phyloP scores from a whole-genome alignment of 1,284 basidiomycete species.

The Neolentinus lepideus region DNA sequence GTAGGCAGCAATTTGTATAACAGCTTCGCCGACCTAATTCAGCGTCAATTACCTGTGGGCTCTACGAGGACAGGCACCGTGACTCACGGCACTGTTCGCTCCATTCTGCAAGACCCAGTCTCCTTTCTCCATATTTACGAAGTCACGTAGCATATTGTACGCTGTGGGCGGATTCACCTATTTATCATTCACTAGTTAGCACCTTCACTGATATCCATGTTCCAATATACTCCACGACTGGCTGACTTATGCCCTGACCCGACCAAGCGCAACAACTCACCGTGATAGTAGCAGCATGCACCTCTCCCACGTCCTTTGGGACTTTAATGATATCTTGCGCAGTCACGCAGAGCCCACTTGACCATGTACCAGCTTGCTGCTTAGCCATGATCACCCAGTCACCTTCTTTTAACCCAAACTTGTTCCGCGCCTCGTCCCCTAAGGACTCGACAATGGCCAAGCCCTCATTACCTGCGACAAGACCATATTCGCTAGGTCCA shows the following conservation, averaged over 20 bases:
- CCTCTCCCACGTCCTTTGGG: constrained; percentile 46
- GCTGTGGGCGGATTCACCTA: constrained; percentile 83
- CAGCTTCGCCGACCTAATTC: constrained; percentile 72
- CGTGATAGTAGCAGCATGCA: constrained; percentile 68
- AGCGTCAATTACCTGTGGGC: no score
- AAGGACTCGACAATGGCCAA: constrained; percentile 60
- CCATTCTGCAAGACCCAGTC: constrained; percentile 83
- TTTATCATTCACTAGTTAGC: not conserved
- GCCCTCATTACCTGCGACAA: constrained; percentile 77
- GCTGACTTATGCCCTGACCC: not conserved
- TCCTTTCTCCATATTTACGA: constrained; percentile 50
- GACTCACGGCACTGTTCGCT: constrained; percentile 75
- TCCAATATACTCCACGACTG: not conserved
- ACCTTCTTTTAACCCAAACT: constrained; percentile 35
- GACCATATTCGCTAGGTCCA: constrained; percentile 30
- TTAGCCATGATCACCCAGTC: constrained; percentile 75
- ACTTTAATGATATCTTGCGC: constrained; percentile 55
- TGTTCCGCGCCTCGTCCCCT: constrained; percentile 38
- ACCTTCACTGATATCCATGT: not conserved
- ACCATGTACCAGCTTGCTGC: constrained; percentile 74
- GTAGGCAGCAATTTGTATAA: constrained; percentile 73
- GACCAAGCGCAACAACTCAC: constrained; percentile 29
- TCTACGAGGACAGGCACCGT: no score
- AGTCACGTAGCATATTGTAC: constrained; percentile 72
- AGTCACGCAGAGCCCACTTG: constrained; percentile 48